Evolutionary conservation across 495 filamentous ascomycete genomes (phyloP).

Genomic region (Cenococcum geophilum): DNA sequence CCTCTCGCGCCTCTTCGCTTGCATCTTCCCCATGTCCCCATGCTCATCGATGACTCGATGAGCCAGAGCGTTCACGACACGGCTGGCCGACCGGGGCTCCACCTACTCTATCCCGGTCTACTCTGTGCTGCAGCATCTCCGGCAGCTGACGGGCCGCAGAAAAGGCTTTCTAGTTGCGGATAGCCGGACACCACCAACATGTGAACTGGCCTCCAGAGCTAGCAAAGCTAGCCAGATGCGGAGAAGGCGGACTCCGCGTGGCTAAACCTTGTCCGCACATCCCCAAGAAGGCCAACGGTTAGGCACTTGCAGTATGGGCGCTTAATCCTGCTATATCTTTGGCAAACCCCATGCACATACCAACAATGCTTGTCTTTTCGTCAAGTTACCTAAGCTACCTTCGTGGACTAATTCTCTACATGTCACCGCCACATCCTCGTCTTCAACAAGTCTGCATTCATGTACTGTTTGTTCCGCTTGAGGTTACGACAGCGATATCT

Average conservation of each 20-base stretch:
- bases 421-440: background rate
- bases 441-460: background rate
- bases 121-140: background rate
- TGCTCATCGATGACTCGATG: background rate
- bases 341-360: conserved; percentile 4
- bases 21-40: background rate
- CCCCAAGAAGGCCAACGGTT: background rate
- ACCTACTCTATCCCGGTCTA: background rate
- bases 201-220: background rate
- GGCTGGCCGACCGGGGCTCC: background rate
- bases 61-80: background rate
- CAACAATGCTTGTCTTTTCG: conserved; percentile 1
- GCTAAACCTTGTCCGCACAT: background rate
- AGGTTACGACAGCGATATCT: background rate
- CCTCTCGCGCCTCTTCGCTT: background rate
- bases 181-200: background rate
- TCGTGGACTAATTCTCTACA: background rate
- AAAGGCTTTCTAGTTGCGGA: background rate
- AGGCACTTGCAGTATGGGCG: conserved; percentile 6
- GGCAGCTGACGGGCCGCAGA: background rate
- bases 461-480: background rate
- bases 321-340: conserved; percentile 10
- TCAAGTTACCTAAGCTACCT: background rate
- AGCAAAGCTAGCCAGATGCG: background rate
- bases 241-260: background rate